A percentile compares a stretch with the other conserved stretches of the same genome.
phyloP scores from a whole-genome alignment of 495 filamentous ascomycete genomes.

The Apodospora peruviana region DNA sequence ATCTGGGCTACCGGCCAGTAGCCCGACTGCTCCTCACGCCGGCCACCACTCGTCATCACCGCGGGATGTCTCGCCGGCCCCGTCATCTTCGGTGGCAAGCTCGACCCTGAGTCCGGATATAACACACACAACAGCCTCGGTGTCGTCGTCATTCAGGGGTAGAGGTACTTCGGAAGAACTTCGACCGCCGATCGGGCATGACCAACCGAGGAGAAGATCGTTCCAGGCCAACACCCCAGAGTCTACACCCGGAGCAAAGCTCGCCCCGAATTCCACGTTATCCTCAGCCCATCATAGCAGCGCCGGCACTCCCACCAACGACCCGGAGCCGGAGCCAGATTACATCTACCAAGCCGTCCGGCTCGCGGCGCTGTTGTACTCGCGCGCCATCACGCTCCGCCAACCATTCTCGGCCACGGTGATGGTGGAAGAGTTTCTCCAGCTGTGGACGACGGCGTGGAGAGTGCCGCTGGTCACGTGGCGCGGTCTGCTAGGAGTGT shows the following conservation, averaged over 20 bases:
- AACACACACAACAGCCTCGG: not conserved
- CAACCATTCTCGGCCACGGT: slow-evolving; percentile 22
- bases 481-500: slow-evolving; percentile 28
- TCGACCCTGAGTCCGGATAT: not conserved
- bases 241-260: too few relatives aligned
- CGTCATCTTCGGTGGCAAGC: not conserved
- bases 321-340: slow-evolving; percentile 11
- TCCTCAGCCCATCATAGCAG: too few relatives aligned
- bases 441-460: slow-evolving; percentile 33
- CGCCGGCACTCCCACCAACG: not conserved
- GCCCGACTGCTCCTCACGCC: too few relatives aligned
- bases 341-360: slow-evolving; percentile 29
- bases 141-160: not conserved
- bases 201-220: too few relatives aligned
- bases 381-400: slow-evolving; percentile 24
- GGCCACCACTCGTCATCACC: slow-evolving; percentile 1
- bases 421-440: slow-evolving; percentile 14
- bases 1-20: slow-evolving; percentile 16
- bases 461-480: slow-evolving; percentile 26
- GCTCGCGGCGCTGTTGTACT: slow-evolving; percentile 28
- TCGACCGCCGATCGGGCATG: too few relatives aligned
- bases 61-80: slow-evolving; percentile 5
- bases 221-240: not conserved
- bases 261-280: too few relatives aligned
- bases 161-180: not conserved